Evolutionary conservation across 2,329 filamentous ascomycete species (phyloP).

Genomic region (Fusarium subtropicale): DNA sequence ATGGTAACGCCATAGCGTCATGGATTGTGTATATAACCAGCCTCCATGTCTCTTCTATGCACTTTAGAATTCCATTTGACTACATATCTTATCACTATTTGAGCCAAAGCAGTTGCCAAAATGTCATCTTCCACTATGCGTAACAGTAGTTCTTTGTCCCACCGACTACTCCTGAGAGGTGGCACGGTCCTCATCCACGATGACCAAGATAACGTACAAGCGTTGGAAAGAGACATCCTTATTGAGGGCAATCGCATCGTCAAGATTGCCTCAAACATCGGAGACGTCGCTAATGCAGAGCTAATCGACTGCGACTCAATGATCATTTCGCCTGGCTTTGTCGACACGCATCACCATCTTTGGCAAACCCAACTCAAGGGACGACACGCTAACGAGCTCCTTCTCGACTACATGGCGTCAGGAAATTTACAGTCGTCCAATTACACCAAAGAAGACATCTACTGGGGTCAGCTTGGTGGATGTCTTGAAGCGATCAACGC

Average conservation of each 20-base stretch:
- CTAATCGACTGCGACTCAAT: neutral
- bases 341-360: conserved; percentile 23
- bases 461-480: conserved; percentile 31
- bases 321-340: conserved; percentile 17
- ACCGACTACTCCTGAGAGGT: conserved; percentile 3
- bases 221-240: conserved; percentile 5
- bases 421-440: conserved; percentile 17
- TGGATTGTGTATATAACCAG: conserved; percentile 1
- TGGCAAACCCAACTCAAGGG: conserved; percentile 27
- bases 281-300: neutral
- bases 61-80: accelerated
- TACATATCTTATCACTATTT: too few species aligned
- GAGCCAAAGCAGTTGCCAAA: neutral
- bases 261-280: neutral
- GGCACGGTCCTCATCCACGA: conserved; percentile 30
- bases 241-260: conserved; percentile 15
- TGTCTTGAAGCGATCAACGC: conserved; percentile 27
- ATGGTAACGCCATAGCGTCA: neutral
- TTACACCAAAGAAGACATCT: conserved; percentile 1
- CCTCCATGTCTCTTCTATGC: accelerated
- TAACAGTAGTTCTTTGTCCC: neutral
- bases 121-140: neutral
- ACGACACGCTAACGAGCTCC: conserved; percentile 3
- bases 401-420: conserved; percentile 10
- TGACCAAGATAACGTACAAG: conserved; percentile 7